Evolutionary conservation across 768 basidiomycete genomes (phyloP).

Genomic region (Fomitopsis pulvina): DNA sequence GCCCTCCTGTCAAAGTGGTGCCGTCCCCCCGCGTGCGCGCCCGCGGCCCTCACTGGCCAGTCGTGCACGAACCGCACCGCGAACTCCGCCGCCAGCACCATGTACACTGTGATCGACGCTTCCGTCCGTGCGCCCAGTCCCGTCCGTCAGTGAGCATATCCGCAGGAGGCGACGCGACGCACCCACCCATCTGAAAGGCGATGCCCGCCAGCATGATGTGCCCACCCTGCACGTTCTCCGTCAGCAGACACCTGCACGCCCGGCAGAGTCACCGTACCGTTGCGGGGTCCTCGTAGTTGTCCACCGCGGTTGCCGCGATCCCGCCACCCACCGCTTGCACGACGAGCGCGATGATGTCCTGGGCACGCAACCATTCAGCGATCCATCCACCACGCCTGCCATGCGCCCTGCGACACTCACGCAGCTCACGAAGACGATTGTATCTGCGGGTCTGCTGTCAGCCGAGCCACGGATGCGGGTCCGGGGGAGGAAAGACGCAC

Average conservation of each 20-base stretch:
- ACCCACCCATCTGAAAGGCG: slow-evolving; percentile 46
- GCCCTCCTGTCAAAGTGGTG: slow-evolving; percentile 15
- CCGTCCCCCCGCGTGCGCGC: slow-evolving; percentile 4
- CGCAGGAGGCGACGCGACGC: background rate
- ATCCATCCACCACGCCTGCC: background rate
- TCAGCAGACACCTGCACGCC: background rate
- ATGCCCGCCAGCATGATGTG: slow-evolving; percentile 61
- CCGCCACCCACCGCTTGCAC: slow-evolving; percentile 63
- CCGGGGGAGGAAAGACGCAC: slow-evolving; percentile 26
- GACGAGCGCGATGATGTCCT: slow-evolving; percentile 53
- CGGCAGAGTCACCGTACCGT: slow-evolving; percentile 4
- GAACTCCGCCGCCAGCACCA: slow-evolving; percentile 37
- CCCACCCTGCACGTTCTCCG: slow-evolving; percentile 28
- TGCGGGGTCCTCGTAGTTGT: slow-evolving; percentile 17
- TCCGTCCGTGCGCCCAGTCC: slow-evolving; percentile 1
- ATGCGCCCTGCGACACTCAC: slow-evolving; percentile 13
- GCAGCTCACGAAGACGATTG: slow-evolving; percentile 31
- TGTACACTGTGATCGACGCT: slow-evolving; percentile 39
- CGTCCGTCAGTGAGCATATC: background rate
- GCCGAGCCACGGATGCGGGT: too few species aligned
- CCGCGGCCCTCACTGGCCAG: slow-evolving; percentile 24
- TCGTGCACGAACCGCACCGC: slow-evolving; percentile 32
- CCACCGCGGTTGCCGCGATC: slow-evolving; percentile 28
- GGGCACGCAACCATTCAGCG: background rate
- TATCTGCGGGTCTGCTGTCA: too few species aligned